Evolutionary conservation across 345 rosid genomes (phyloP).

Genomic region (Anastatica hierochuntica): DNA sequence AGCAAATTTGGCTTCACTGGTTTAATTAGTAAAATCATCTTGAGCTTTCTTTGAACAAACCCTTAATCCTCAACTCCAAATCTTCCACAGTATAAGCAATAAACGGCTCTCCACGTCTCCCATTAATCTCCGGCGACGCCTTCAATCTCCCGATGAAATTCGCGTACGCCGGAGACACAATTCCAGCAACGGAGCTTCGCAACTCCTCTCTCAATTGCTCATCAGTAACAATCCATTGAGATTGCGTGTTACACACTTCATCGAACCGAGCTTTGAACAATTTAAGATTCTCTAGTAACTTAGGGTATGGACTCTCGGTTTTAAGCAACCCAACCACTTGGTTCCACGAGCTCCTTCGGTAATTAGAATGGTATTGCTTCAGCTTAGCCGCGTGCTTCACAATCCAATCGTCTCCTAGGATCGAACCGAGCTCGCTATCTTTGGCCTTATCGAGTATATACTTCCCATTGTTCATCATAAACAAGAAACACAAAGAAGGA

Average conservation of each 20-base stretch:
- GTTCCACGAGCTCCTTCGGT: constrained; percentile 67
- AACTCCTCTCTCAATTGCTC: constrained; percentile 51
- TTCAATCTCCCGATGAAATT: constrained; percentile 37
- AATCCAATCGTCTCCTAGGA: constrained; percentile 77
- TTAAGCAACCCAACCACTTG: constrained; percentile 46
- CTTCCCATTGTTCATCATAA: constrained; percentile 80
- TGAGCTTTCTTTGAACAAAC: constrained; percentile 43
- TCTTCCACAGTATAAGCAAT: constrained; percentile 37
- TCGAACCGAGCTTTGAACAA: constrained; percentile 39
- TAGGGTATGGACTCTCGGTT: constrained; percentile 28
- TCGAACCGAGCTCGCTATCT: constrained; percentile 50
- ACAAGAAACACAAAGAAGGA: constrained; percentile 46
- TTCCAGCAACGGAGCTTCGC: constrained; percentile 33
- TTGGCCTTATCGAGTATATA: constrained; percentile 69
- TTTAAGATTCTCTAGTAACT: constrained; percentile 39
- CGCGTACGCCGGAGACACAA: constrained; percentile 45
- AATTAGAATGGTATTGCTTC: constrained; percentile 45
- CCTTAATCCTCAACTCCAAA: constrained; percentile 38
- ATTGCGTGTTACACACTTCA: constrained; percentile 41
- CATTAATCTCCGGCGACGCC: constrained; percentile 41
- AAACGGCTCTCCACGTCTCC: constrained; percentile 40
- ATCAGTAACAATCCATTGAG: constrained; percentile 45
- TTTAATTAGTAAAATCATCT: constrained; percentile 1
- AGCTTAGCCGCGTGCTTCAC: constrained; percentile 62
- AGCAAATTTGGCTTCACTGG: not conserved